Evolutionary conservation across 768 basidiomycete species (phyloP), one percentile per base, ranked within the genome.

Genomic region (Russula abietina): DNA sequence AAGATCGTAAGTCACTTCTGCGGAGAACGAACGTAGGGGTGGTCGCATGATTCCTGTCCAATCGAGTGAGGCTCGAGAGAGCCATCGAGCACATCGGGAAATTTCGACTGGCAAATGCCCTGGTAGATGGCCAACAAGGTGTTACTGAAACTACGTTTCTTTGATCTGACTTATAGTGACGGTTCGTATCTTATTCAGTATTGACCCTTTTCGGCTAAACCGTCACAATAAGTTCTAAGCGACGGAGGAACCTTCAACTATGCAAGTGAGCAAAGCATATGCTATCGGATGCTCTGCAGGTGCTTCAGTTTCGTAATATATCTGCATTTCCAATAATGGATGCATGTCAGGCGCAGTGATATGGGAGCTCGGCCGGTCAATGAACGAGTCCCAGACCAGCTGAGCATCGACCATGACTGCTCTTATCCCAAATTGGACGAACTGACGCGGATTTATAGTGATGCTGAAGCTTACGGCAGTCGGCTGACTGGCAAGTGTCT

Each of bases 391-490:
- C 19, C 91, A 93, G 71, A 74, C 74, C 50, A 87, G 85, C 69
- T 93, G 92, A 72, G 81, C 38, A 72, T 79, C 48, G 72, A 88
- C 10, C 95, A 80, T 70, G 86, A 94, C 64, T 93, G 89, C 74
- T 89, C 89, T 9, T 89, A 88, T 70, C 80, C 83, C 1, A 90
- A 95, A 74, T 75, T 94, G 19, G 83, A 96, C 70, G 75, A 83
- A 69, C 79, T 95, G 10, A 83, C 83, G 3, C 70, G 67, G 45
- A 73, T 95, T 24, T 87, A 89, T 5, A 2, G 28, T 30, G 28
- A 30, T 30, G 28, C 28, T 30, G 28, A 5, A 30, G 28, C 5
- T 5, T 30, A 5, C 28, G 3, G 28, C 28, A 30, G 28, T 5
- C 28, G 28, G 5, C 77, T 93, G n/a, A 95, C 93, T 22, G 91